Evolutionary conservation across 441 rosid species (phyloP), one percentile per base, ranked within the genome.

Genomic region (Pelargonium citronellum): DNA sequence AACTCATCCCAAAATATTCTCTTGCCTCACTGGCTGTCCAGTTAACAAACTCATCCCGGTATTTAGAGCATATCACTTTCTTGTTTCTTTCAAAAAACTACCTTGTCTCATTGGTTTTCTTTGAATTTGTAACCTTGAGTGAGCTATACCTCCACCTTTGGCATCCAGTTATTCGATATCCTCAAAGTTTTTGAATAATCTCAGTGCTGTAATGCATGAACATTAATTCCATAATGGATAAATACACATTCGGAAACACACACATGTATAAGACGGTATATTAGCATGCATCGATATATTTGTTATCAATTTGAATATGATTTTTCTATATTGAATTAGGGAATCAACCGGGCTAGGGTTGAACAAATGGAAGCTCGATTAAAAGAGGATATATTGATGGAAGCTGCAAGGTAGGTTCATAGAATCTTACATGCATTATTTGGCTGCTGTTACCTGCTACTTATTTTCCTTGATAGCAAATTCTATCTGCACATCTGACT

Each of bases 311-410:
- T 6, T 69, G 67, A 64, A 43, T 58, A 76, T 69, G 70, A 64
- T 44, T 61, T 67, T 80, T 78, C n/a, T 73, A 16, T 75, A 49
- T 84, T 57, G 60, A 78, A 58, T 67, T 75, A 95, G 99, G 99
- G 98, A 73, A 95, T 95, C 79, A 87, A 92, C 81, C 83, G 99
- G 81, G 82, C 77, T 67, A 83, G 98, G 82, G 93, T 92, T 83
- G 99, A 95, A 80, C 93, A 89, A 82, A 91, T 95, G 98, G 99
- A 92, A 84, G 90, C 87, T 74, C 89, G 95, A 65, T 76, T 95
- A 60, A 92, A 92, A 83, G 92, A 91, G 80, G 98, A 95, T 79
- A 91, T 95, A 69, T 73, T 95, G 78, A 73, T 82, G 82, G 99
- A 95, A 75, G 98, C 99, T 57, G 83, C 95, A 66, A 89, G 99